Percentiles rank a stretch among this genome's conserved stretches.
Evolutionary conservation across 2,329 filamentous ascomycete genomes (phyloP).

Genomic region (Xylariales sp.): DNA sequence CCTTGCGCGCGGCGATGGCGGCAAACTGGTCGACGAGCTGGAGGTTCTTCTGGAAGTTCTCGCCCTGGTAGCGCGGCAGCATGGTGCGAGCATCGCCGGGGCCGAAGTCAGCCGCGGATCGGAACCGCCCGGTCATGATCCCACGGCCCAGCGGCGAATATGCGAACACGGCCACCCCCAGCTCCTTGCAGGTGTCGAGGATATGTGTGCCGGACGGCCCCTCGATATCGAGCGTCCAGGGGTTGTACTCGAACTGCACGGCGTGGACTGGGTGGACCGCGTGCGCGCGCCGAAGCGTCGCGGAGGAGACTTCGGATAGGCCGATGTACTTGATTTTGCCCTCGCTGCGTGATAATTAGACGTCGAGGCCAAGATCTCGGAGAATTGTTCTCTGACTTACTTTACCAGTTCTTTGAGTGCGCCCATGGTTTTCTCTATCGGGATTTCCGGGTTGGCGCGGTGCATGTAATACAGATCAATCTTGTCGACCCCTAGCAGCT

Average conservation of each 20-base stretch:
- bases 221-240: conserved; percentile 63
- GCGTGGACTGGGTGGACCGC: conserved; percentile 61
- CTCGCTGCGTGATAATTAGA: conserved; percentile 47
- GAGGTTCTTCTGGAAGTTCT: conserved; percentile 64
- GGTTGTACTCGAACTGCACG: conserved; percentile 65
- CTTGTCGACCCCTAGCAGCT: conserved; percentile 49
- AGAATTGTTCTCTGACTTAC: conserved; percentile 32
- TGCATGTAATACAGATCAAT: conserved; percentile 63
- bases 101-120: conserved; percentile 42
- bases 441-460: conserved; percentile 55
- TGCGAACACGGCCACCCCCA: conserved; percentile 57
- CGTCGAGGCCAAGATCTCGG: neutral
- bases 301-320: conserved; percentile 60
- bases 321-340: conserved; percentile 67
- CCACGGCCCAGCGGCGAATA: conserved; percentile 58
- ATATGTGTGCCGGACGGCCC: conserved; percentile 51
- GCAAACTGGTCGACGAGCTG: conserved; percentile 46
- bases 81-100: conserved; percentile 17
- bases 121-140: conserved; percentile 56
- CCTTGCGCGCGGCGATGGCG: conserved; percentile 48
- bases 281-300: conserved; percentile 61
- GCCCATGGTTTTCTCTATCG: conserved; percentile 61
- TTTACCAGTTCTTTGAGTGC: conserved; percentile 57
- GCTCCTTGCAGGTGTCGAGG: conserved; percentile 58
- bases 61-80: conserved; percentile 56